Conservation (phyloP, 2,329 filamentous ascomycete genomes). For the Xylariales sp. region DNA sequence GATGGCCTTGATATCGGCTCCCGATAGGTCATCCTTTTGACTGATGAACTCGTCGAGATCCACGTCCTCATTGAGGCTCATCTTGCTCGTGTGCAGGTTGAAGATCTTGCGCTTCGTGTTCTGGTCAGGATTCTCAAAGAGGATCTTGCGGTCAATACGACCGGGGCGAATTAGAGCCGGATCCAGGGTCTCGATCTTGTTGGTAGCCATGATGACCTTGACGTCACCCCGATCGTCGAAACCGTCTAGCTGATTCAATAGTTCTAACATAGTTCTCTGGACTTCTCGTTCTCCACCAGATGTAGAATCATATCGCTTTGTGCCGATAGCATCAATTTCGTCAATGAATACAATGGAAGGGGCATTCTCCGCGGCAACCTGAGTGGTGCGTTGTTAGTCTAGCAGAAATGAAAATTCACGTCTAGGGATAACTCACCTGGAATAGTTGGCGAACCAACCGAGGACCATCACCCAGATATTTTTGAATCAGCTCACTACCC, state of each 20-base stretch:
- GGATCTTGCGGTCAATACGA: slow-evolving; percentile 97
- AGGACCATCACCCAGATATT: slow-evolving; percentile 96
- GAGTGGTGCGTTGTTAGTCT: slow-evolving; percentile 46
- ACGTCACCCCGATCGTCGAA: slow-evolving; percentile 99
- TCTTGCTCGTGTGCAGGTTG: slow-evolving; percentile 97
- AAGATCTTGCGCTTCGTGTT: slow-evolving; percentile 99
- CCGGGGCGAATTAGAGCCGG: slow-evolving; percentile 95
- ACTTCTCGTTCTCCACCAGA: slow-evolving; percentile 97
- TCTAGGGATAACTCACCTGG: slow-evolving; percentile 65
- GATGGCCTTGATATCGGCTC: slow-evolving; percentile 98
- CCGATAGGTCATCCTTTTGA: slow-evolving; percentile 96
- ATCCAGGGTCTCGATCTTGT: slow-evolving; percentile 99
- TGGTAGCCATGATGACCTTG: slow-evolving; percentile 99
- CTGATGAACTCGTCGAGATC: slow-evolving; percentile 98
- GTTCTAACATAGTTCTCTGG: slow-evolving; percentile 97
- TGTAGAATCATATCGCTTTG: slow-evolving; percentile 97
- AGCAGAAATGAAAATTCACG: background rate
- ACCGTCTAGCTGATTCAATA: slow-evolving; percentile 97
- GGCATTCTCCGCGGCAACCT: slow-evolving; percentile 94
- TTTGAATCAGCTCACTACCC: slow-evolving; percentile 96
- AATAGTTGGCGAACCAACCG: slow-evolving; percentile 95
- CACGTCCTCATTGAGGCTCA: slow-evolving; percentile 96
- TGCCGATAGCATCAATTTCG: slow-evolving; percentile 98
- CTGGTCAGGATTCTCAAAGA: slow-evolving; percentile 77
- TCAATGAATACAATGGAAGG: slow-evolving; percentile 99